Evolutionary conservation across 192 early-diverging fungal genomes (phyloP).

Genomic region (Pilobolus umbonatus): DNA sequence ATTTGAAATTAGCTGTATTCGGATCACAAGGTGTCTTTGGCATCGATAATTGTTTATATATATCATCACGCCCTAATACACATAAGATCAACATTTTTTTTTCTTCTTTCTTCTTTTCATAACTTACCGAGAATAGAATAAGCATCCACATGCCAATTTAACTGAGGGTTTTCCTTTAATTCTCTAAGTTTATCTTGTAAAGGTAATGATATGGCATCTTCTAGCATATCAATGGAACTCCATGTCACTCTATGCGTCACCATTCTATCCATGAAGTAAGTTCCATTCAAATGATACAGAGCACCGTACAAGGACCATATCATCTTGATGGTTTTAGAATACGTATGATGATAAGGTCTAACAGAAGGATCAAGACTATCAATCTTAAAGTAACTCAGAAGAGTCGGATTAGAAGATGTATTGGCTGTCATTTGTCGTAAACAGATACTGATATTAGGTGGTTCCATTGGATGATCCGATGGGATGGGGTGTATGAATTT

Average conservation of each 20-base stretch:
- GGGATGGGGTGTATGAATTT: neutral
- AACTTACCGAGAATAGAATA: slow-evolving; percentile 7
- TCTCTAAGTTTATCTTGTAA: neutral
- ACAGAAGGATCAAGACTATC: neutral
- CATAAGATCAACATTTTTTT: too few relatives aligned
- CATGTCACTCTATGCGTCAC: neutral
- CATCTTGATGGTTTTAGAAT: neutral
- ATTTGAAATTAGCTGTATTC: neutral
- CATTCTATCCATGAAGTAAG: neutral
- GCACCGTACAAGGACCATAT: slow-evolving; percentile 1
- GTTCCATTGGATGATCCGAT: neutral
- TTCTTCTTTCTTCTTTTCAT: too few relatives aligned
- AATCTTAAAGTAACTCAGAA: slow-evolving; percentile 6
- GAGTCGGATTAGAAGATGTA: slow-evolving; percentile 3
- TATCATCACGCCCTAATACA: slow-evolving; percentile 5
- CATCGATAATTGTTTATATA: slow-evolving; percentile 6
- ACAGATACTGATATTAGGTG: slow-evolving; percentile 8
- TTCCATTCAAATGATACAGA: neutral
- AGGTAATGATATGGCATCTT: neutral
- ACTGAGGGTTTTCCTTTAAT: neutral
- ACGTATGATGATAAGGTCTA: neutral
- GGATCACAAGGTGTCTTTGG: neutral
- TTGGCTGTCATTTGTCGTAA: slow-evolving; percentile 1
- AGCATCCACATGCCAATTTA: slow-evolving; percentile 2
- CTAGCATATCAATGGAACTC: neutral